Evolutionary conservation across 768 basidiomycete genomes (phyloP).

Genomic region (Panellus pusillus): DNA sequence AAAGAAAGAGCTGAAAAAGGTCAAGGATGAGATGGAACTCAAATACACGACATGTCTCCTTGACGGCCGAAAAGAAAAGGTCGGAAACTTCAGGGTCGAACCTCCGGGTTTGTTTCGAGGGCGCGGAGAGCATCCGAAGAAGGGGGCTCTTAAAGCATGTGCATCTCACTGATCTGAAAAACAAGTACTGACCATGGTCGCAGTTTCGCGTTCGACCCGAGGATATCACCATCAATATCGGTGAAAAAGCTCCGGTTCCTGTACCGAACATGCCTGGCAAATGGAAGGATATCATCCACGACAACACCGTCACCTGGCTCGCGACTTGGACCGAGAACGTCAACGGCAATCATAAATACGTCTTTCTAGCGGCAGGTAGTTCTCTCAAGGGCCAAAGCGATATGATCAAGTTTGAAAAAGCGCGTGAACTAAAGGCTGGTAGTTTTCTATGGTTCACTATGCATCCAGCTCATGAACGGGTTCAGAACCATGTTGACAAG

Average conservation of each 20-base stretch:
- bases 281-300: conserved; percentile 88
- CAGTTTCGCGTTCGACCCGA: conserved; percentile 89
- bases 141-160: conserved; percentile 88
- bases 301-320: conserved; percentile 97
- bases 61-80: conserved; percentile 96
- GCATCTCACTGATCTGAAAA: not conserved
- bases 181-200: not conserved
- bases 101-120: conserved; percentile 98
- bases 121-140: conserved; percentile 97
- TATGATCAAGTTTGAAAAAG: conserved; percentile 97
- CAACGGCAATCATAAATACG: conserved; percentile 94
- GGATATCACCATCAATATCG: conserved; percentile 96
- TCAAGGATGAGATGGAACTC: conserved; percentile 79
- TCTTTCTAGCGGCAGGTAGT: conserved; percentile 96
- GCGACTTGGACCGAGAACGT: conserved; percentile 99
- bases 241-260: conserved; percentile 69
- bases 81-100: conserved; percentile 97
- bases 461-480: not conserved
- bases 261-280: conserved; percentile 89
- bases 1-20: conserved; percentile 89
- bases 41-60: conserved; percentile 86
- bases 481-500: conserved; percentile 83
- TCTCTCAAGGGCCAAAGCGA: conserved; percentile 98
- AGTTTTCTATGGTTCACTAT: not conserved
- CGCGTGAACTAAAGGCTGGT: conserved; percentile 88